Evolutionary conservation across 2,329 filamentous ascomycete genomes (phyloP), one percentile per base, ranked within the genome.

Genomic region (Dothideomycetes sp.): DNA sequence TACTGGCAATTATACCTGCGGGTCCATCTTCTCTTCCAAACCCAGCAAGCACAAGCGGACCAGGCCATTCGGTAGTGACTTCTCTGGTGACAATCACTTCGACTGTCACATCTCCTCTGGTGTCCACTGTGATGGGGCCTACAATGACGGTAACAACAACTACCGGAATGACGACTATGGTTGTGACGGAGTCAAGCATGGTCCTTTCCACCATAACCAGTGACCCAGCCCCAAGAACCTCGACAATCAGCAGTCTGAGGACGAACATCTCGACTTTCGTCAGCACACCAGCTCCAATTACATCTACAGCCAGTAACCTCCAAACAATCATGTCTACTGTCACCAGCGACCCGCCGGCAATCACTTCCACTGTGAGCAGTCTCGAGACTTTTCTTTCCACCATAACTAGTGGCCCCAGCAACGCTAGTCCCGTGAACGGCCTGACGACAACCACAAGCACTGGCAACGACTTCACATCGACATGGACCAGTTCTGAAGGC

Each of bases 301-400:
- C 12, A 7, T 27, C 22, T 27, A 27, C 22, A 7, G 12, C 12
- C 22, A 27, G 22, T 27, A 27, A 27, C 22, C 22, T 27, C 7
- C 7, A 12, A 27, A 27, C 22, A 27, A 12, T 7, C 12, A 27
- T 27, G 7, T 27, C 12, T 12, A 27, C 12, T 12, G 12, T 27
- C 12, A 27, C 22, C 7, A 27, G 22, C 12, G 12, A 12, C 22
- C 22, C 7, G 22, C 22, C 22, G 22, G 22, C 12, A 27, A 7
- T 27, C 22, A 27, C 12, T 12, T 27, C 22, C 12, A 27, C 22
- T 7, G 22, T 12, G 7, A 27, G 22, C 12, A 27, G 22, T 12
- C 22, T 27, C 12, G 22, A 27, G 22, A 27, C 22, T 7, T 7
- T 27, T 7, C 43, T 38, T 14, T 36, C 42, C 3, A 38, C 39